Percentiles rank a stretch among this genome's conserved stretches.
Conservation (phyloP, 2,329 filamentous ascomycete genomes). For the Plectosphaerella sp. region DNA sequence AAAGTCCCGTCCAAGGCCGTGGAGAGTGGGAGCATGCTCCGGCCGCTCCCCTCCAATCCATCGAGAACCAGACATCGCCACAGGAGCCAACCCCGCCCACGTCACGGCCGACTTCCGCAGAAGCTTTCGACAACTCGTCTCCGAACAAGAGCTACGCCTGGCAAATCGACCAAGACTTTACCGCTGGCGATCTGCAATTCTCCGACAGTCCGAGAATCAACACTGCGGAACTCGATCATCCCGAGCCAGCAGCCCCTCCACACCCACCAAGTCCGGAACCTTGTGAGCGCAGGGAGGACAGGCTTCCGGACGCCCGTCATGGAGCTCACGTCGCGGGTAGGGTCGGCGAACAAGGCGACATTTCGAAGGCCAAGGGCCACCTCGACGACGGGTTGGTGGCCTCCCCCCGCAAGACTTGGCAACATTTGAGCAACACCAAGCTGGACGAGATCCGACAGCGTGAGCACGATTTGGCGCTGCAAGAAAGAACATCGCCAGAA, state of each 20-base stretch:
- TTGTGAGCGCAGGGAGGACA: too few species aligned
- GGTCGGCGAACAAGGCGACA: too few species aligned
- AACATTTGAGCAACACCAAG: conserved; percentile 29
- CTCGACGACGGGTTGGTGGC: too few species aligned
- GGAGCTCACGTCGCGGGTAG: too few species aligned
- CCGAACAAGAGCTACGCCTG: conserved; percentile 51
- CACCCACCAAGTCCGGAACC: too few species aligned
- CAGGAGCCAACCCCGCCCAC: conserved; percentile 11
- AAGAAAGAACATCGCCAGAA: conserved; percentile 1
- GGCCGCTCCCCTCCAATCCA: conserved; percentile 27
- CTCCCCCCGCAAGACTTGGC: too few species aligned
- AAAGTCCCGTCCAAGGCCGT: too few species aligned
- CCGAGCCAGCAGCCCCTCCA: too few species aligned
- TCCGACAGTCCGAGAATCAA: conserved; percentile 52
- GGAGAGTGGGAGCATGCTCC: conserved; percentile 1
- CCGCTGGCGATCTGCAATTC: conserved; percentile 48
- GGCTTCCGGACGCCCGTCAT: too few species aligned
- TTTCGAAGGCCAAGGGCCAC: too few species aligned
- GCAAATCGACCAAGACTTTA: conserved; percentile 55
- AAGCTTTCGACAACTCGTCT: conserved; percentile 20
- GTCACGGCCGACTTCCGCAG: conserved; percentile 15
- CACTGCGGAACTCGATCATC: neutral
- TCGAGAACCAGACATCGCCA: conserved; percentile 17
- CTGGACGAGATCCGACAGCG: conserved; percentile 39
- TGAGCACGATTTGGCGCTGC: conserved; percentile 29